Conservation (phyloP, 2,329 filamentous ascomycete genomes). For the Fusarium sp. region DNA sequence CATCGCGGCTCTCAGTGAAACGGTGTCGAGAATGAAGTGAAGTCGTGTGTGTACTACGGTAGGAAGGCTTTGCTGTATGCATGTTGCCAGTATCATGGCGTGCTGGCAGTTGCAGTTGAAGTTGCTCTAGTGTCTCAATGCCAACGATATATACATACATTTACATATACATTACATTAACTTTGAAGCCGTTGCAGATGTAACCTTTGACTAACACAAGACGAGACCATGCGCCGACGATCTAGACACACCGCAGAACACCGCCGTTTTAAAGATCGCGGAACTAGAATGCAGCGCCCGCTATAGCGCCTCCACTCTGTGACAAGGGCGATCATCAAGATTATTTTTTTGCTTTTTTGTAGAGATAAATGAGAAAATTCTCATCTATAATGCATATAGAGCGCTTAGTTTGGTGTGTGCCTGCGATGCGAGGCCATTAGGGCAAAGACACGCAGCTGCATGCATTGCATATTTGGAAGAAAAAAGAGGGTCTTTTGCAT, state of each 20-base stretch:
- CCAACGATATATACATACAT: slow-evolving; percentile 38
- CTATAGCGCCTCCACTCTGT: slow-evolving; percentile 38
- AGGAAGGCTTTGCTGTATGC: slow-evolving; percentile 10
- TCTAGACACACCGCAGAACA: slow-evolving; percentile 38
- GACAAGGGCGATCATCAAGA: slow-evolving; percentile 33
- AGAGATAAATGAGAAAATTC: slow-evolving; percentile 33
- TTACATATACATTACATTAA: slow-evolving; percentile 34
- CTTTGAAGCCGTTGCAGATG: slow-evolving; percentile 28
- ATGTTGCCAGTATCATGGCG: slow-evolving; percentile 33
- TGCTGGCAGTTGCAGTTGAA: slow-evolving; percentile 11
- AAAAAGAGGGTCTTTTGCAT: slow-evolving; percentile 39
- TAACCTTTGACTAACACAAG: slow-evolving; percentile 37
- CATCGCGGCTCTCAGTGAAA: slow-evolving; percentile 25
- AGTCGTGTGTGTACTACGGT: slow-evolving; percentile 6
- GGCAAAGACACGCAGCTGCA: slow-evolving; percentile 46
- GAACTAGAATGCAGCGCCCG: slow-evolving; percentile 39
- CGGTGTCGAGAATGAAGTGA: slow-evolving; percentile 4
- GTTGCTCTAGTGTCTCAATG: slow-evolving; percentile 32
- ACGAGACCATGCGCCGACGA: slow-evolving; percentile 39
- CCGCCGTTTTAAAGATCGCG: slow-evolving; percentile 35
- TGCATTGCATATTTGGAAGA: slow-evolving; percentile 39
- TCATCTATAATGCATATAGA: slow-evolving; percentile 18
- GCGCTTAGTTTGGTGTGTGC: slow-evolving; percentile 29
- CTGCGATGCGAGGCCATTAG: slow-evolving; percentile 38
- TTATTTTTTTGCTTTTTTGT: slow-evolving; percentile 42